phyloP scores from a whole-genome alignment of 805 yeast genomes.

The Kuraishia piskuri region DNA sequence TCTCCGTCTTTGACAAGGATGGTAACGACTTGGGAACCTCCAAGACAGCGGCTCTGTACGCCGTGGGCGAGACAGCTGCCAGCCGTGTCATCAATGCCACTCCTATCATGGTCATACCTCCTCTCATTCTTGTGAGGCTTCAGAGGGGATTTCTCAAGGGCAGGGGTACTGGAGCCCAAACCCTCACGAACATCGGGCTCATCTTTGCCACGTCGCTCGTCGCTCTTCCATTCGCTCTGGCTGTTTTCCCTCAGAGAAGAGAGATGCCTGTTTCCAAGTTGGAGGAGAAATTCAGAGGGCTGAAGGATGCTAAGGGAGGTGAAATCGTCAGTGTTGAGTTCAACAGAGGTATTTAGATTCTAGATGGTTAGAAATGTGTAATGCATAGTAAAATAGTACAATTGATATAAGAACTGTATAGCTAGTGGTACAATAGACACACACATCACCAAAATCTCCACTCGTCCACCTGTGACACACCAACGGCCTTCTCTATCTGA shows the following conservation, averaged over 20 bases:
- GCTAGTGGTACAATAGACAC: not conserved
- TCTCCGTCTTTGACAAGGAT: constrained; percentile 54
- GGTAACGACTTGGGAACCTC: constrained; percentile 68
- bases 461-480: constrained; percentile 28
- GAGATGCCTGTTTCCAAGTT: constrained; percentile 46
- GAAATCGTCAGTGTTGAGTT: constrained; percentile 60
- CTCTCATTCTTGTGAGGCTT: constrained; percentile 68
- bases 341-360: constrained; percentile 78
- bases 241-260: constrained; percentile 89
- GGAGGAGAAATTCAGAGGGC: constrained; percentile 54
- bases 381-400: not conserved
- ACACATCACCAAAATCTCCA: constrained; percentile 70
- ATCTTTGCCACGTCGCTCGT: constrained; percentile 79
- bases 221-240: constrained; percentile 91
- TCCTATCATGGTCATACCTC: constrained; percentile 96
- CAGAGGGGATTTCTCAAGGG: constrained; percentile 66
- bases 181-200: constrained; percentile 73
- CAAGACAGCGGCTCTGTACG: constrained; percentile 78
- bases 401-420: not conserved
- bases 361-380: not conserved
- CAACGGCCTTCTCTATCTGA: constrained; percentile 39
- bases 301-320: constrained; percentile 56
- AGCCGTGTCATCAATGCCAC: constrained; percentile 94
- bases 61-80: constrained; percentile 96
- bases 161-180: constrained; percentile 56